These are phyloP conservation scores for Cardamine chenopodiifolia DNA, from an alignment of 345 rosid species.

Conservation along the genomic window DNA sequence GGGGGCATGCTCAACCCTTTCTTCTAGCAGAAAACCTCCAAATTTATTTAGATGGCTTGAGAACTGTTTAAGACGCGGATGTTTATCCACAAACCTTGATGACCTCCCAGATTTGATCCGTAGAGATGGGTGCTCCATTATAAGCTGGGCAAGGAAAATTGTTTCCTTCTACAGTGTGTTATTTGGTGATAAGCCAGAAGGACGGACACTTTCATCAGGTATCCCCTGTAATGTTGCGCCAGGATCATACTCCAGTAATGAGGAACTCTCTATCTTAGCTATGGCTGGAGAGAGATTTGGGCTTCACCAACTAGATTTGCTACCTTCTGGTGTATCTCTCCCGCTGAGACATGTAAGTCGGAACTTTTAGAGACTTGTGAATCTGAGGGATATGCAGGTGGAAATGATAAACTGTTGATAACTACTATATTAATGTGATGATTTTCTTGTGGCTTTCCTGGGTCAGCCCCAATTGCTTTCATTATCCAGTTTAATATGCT, in stretches of 20 bases:
- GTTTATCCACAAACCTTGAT: constrained; percentile 49
- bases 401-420: constrained; percentile 22
- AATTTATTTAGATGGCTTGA: constrained; percentile 90
- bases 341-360: constrained; percentile 93
- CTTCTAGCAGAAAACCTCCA: constrained; percentile 64
- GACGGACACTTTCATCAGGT: constrained; percentile 71
- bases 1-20: constrained; percentile 43
- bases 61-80: constrained; percentile 72
- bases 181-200: constrained; percentile 71
- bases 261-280: constrained; percentile 85
- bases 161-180: constrained; percentile 81
- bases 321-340: constrained; percentile 91
- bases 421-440: constrained; percentile 7
- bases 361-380: constrained; percentile 7
- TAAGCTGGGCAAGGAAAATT: constrained; percentile 80
- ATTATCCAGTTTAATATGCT: not conserved
- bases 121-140: constrained; percentile 70
- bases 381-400: constrained; percentile 19
- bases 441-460: constrained; percentile 22
- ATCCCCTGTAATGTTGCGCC: constrained; percentile 71
- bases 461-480: not conserved
- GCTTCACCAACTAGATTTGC: constrained; percentile 74
- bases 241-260: constrained; percentile 74
- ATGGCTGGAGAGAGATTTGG: constrained; percentile 99
- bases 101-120: constrained; percentile 75